Percentiles rank a stretch among this genome's conserved stretches.
Conservation (phyloP, 2,329 filamentous ascomycete species). For the Blumeria graminis region DNA sequence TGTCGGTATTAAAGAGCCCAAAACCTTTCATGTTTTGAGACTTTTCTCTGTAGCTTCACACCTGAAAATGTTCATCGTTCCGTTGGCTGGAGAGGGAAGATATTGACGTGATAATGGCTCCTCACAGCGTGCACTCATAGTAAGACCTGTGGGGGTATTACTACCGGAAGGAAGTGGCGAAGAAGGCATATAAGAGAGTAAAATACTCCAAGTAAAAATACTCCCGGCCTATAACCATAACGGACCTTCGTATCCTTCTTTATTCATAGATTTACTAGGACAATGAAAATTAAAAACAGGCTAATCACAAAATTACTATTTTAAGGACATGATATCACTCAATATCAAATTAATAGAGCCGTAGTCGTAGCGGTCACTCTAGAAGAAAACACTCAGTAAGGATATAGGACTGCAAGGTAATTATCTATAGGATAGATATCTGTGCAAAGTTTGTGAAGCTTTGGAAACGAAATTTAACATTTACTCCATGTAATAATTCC, state of each 20-base stretch:
- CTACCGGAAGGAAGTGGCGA: neutral
- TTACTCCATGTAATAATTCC: too few relatives aligned
- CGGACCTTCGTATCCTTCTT: neutral
- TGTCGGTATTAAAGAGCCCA: neutral
- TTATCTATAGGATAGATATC: too few relatives aligned
- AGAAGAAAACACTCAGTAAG: too few relatives aligned
- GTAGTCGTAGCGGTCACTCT: too few relatives aligned
- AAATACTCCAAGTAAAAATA: neutral
- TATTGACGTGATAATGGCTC: neutral
- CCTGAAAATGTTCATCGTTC: neutral
- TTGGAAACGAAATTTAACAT: too few relatives aligned
- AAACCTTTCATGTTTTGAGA: neutral
- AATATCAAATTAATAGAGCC: too few relatives aligned
- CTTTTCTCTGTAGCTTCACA: neutral
- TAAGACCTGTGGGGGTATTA: neutral
- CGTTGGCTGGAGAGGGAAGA: neutral
- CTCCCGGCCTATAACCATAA: neutral
- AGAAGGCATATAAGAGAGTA: neutral
- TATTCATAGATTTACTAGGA: too few relatives aligned
- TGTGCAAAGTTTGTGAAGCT: too few relatives aligned
- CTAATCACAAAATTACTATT: too few relatives aligned
- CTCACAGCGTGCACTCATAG: neutral
- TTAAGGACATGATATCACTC: too few relatives aligned
- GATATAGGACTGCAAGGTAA: too few relatives aligned
- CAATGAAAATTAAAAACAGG: too few relatives aligned